Percentiles rank a stretch among this genome's conserved stretches.
phyloP scores from a whole-genome alignment of 2,329 filamentous ascomycete genomes.

The Shiraia bambusicola region DNA sequence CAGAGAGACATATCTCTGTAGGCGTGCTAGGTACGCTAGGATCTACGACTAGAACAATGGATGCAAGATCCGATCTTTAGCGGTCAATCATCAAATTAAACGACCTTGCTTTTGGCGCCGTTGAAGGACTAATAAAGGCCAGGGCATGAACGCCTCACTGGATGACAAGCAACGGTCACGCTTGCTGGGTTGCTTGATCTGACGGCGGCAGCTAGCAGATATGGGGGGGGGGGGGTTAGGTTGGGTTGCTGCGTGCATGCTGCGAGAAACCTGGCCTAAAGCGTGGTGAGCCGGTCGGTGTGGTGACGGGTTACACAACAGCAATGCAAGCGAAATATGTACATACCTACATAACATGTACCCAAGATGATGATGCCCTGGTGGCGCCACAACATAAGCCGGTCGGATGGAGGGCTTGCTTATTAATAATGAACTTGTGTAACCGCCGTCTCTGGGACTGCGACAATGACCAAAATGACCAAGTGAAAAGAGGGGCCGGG shows the following conservation, averaged over 20 bases:
- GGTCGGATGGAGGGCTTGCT: too few relatives aligned
- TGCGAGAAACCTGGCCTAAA: constrained; percentile 26
- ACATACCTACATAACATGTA: too few relatives aligned
- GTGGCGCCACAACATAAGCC: too few relatives aligned
- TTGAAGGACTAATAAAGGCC: constrained; percentile 23
- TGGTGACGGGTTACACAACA: constrained; percentile 39
- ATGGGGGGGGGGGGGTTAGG: too few relatives aligned
- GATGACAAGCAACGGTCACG: constrained; percentile 26
- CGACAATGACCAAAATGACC: too few relatives aligned
- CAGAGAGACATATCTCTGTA: too few relatives aligned
- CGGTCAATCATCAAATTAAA: constrained; percentile 29
- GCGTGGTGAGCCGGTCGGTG: constrained; percentile 18
- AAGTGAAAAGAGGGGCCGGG: too few relatives aligned
- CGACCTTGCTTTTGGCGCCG: constrained; percentile 18
- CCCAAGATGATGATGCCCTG: too few relatives aligned
- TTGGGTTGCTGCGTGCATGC: constrained; percentile 33
- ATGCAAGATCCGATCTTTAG: constrained; percentile 31
- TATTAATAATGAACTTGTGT: too few relatives aligned
- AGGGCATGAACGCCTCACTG: constrained; percentile 23
- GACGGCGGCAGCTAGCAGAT: constrained; percentile 41
- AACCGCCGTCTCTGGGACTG: too few relatives aligned
- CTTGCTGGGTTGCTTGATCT: constrained; percentile 22
- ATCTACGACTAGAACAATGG: constrained; percentile 16
- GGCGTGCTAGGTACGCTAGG: too few relatives aligned
- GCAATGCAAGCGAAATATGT: not conserved